Conservation (phyloP, 2,329 filamentous ascomycete species). For the Fusarium metavorans region DNA sequence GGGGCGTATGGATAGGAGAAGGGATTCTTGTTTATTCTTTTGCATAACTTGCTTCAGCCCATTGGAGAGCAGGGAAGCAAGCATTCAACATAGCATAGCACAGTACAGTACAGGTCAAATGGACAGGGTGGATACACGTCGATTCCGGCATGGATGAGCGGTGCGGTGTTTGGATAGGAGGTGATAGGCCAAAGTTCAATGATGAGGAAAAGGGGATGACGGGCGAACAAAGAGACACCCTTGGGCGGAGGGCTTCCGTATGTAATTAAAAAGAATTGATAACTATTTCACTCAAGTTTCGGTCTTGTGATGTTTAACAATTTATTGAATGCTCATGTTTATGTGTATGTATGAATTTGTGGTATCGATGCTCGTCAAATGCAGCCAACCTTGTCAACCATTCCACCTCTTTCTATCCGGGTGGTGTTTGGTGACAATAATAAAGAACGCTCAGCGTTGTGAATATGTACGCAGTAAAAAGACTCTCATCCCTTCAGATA, state of each 20-base stretch:
- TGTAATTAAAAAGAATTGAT: slow-evolving; percentile 40
- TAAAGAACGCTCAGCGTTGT: slow-evolving; percentile 32
- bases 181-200: slow-evolving; percentile 7
- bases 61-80: slow-evolving; percentile 5
- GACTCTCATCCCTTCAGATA: neutral
- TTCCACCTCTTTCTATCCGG: neutral
- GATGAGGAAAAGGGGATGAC: slow-evolving; percentile 21
- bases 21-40: slow-evolving; percentile 27
- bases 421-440: slow-evolving; percentile 13
- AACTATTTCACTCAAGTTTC: neutral
- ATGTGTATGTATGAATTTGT: slow-evolving; percentile 1
- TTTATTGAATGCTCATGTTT: slow-evolving; percentile 28
- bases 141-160: neutral
- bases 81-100: slow-evolving; percentile 21
- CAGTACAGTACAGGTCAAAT: slow-evolving; percentile 15
- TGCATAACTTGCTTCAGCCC: slow-evolving; percentile 12
- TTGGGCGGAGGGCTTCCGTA: slow-evolving; percentile 24
- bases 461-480: slow-evolving; percentile 17
- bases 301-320: neutral
- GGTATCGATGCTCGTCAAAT: slow-evolving; percentile 30
- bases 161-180: slow-evolving; percentile 12
- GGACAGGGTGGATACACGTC: neutral
- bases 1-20: slow-evolving; percentile 31
- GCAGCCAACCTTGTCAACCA: slow-evolving; percentile 6
- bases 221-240: slow-evolving; percentile 8